Evolutionary conservation across 1,284 basidiomycete species (phyloP), one percentile per base, ranked within the genome.

Genomic region (Athelia psychrophila): DNA sequence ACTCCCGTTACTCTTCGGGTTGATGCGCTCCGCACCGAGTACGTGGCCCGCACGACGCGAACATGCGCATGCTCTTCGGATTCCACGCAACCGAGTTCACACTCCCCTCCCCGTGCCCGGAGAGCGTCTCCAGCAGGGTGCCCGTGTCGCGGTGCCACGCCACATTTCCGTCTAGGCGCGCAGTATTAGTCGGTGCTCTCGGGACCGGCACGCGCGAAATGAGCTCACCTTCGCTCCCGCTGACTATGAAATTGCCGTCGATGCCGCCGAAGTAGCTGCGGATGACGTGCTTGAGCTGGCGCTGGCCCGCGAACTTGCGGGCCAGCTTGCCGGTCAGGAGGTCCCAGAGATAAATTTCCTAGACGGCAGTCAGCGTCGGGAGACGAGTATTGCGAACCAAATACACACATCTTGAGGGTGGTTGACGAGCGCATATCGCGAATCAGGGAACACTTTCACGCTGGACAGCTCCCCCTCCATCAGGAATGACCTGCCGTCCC

Each of bases 21-120:
- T 13, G 27, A 30, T 13, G 27, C 6, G 27, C 27, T 30, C 27
- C 27, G 27, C 27, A 30, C 5, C 27, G 27, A 13, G 13, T 5
- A 30, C 6, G 27, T 30, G 13, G 6, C 6, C 27, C 27, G 27
- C 93, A 95, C 36, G 89, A 91, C 24, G 96, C 96, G 71, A 99
- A 96, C 81, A 98, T 91, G 54, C 83, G 81, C 59, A 86, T 79
- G 56, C 91, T 86, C 55, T 76, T 78, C 22, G 93, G 94, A 69
- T 98, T 96, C 97, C 97, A 99, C 15, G 94, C 90, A 10, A 99
- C 94, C 19, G 89, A 88, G 68, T 98, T 99, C 54, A 99, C 95
- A 54, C 88, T 90, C 35, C 94, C 94, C 48, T 71, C 69, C 15
- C 86, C 88, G 62, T 99, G 97, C 0, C 95, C 96, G 1, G 79